These are phyloP conservation scores for Excoecaria cochinchinensis DNA, from an alignment of 345 rosid species.

Conservation along the genomic window DNA sequence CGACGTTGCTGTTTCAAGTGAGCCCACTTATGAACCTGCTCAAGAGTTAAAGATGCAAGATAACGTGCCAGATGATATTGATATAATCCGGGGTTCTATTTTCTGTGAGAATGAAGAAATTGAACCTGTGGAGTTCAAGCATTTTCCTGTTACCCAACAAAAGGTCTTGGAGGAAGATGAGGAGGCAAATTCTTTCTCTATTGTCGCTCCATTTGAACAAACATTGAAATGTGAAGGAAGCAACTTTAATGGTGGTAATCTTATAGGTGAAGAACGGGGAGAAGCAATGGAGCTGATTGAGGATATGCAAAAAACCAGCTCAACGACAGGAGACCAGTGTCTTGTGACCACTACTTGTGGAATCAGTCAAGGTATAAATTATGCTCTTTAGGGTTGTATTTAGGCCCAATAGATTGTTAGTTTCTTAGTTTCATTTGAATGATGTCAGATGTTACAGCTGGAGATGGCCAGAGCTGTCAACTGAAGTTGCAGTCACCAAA, in stretches of 20 bases:
- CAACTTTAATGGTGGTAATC: neutral
- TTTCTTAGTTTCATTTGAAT: neutral
- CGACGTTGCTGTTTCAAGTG: neutral
- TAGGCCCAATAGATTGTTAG: neutral
- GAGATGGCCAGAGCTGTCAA: conserved; percentile 12
- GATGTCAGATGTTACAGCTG: conserved; percentile 15
- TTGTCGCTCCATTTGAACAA: neutral
- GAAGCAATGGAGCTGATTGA: neutral
- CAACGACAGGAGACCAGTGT: neutral
- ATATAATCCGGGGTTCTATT: conserved; percentile 1
- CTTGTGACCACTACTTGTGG: neutral
- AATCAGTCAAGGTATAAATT: conserved; percentile 16
- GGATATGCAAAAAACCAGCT: neutral
- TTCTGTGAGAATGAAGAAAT: neutral
- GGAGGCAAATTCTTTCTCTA: neutral
- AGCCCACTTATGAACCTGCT: neutral
- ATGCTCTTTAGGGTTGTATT: neutral
- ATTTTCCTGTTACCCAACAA: neutral
- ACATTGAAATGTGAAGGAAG: neutral
- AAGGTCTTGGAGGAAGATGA: neutral
- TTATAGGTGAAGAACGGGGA: conserved; percentile 4
- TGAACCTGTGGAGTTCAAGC: conserved; percentile 1
- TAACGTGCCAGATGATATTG: neutral
- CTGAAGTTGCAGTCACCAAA: conserved; percentile 7
- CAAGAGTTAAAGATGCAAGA: conserved; percentile 3